phyloP scores from a whole-genome alignment of 495 filamentous ascomycete genomes.

The Xylaria venustula region DNA sequence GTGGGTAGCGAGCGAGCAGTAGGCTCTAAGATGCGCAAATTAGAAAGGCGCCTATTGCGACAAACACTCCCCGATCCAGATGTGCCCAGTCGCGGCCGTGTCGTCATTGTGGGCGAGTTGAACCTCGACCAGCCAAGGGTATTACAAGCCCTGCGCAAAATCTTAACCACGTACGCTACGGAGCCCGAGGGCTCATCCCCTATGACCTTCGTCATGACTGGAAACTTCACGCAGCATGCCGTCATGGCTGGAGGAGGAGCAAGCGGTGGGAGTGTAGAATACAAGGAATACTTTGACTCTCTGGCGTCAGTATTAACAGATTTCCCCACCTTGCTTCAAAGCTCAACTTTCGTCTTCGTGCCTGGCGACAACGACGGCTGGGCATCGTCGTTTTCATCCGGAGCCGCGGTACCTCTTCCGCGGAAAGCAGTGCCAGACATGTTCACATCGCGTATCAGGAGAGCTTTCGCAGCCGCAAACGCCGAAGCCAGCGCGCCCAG shows the following conservation, averaged over 20 bases:
- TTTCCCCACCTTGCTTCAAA: constrained; percentile 76
- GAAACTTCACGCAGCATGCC: constrained; percentile 78
- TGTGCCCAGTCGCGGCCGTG: constrained; percentile 44
- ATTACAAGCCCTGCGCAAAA: constrained; percentile 71
- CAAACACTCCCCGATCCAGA: constrained; percentile 21
- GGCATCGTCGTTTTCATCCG: constrained; percentile 78
- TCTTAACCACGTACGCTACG: constrained; percentile 68
- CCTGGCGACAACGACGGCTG: constrained; percentile 96
- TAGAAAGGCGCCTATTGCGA: constrained; percentile 55
- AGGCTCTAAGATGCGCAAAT: constrained; percentile 75
- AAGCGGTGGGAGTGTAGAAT: constrained; percentile 76
- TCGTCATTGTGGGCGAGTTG: constrained; percentile 77
- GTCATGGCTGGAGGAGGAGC: constrained; percentile 66
- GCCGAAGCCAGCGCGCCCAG: constrained; percentile 39
- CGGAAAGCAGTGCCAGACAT: constrained; percentile 74
- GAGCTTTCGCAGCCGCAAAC: constrained; percentile 74
- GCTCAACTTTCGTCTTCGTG: constrained; percentile 83
- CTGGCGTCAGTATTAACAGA: constrained; percentile 82
- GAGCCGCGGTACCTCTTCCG: constrained; percentile 74
- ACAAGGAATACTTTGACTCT: constrained; percentile 90
- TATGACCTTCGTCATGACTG: constrained; percentile 73
- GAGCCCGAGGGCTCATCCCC: constrained; percentile 65
- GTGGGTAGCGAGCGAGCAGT: constrained; percentile 85
- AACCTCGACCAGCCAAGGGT: constrained; percentile 79
- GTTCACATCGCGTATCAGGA: constrained; percentile 79